Percentiles rank a stretch among this genome's conserved stretches.
Conservation (phyloP, 495 filamentous ascomycete species). For the Daldinia childiae region DNA sequence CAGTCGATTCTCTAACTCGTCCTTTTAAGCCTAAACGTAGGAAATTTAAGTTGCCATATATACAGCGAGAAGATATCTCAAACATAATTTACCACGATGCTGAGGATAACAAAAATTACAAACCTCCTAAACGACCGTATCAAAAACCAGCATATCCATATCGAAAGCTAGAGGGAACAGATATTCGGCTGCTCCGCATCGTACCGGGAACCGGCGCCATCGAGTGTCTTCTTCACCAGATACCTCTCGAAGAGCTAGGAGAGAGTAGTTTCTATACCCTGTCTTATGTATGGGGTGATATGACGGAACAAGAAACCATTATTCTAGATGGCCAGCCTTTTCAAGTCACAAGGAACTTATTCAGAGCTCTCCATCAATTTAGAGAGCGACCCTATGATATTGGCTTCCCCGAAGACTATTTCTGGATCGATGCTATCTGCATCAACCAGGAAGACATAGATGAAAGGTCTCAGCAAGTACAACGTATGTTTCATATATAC, state of each 20-base stretch:
- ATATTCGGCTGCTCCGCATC: slow-evolving; percentile 34
- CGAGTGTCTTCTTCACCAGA: slow-evolving; percentile 30
- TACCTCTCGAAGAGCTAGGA: slow-evolving; percentile 1
- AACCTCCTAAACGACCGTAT: slow-evolving; percentile 2
- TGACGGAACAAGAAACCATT: slow-evolving; percentile 14
- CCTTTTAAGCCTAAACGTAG: too few species aligned
- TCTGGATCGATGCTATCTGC: slow-evolving; percentile 39
- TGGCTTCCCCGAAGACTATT: slow-evolving; percentile 21
- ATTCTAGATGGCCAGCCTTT: slow-evolving; percentile 28
- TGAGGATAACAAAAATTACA: neutral
- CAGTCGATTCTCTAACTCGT: too few species aligned
- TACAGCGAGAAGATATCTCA: too few species aligned
- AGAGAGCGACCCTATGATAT: slow-evolving; percentile 19
- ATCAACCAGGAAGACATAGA: slow-evolving; percentile 29
- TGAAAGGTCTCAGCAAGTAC: slow-evolving; percentile 26
- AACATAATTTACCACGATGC: too few species aligned
- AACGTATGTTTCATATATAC: slow-evolving; percentile 41
- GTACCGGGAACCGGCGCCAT: slow-evolving; percentile 22
- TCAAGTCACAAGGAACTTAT: slow-evolving; percentile 20
- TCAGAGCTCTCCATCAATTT: slow-evolving; percentile 22
- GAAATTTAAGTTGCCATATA: too few species aligned
- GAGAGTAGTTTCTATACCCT: slow-evolving; percentile 16
- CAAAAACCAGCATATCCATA: slow-evolving; percentile 36
- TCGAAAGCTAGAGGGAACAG: slow-evolving; percentile 13
- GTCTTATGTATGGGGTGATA: slow-evolving; percentile 43